Evolutionary conservation across 2,329 filamentous ascomycete species (phyloP).

Genomic region (Atkinsonella texensis): DNA sequence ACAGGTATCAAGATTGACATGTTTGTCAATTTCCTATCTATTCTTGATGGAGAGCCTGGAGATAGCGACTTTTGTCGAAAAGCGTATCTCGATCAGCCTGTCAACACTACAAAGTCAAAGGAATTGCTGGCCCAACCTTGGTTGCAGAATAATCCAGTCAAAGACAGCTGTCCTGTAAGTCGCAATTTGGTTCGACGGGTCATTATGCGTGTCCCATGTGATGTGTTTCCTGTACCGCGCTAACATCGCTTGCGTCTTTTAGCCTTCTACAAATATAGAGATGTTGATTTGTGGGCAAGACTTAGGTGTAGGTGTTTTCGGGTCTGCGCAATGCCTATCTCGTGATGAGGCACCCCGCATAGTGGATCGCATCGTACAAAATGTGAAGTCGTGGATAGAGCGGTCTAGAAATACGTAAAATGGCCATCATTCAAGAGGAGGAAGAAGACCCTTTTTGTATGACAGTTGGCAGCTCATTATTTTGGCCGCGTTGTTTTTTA

Average conservation of each 20-base stretch:
- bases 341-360: slow-evolving; percentile 14
- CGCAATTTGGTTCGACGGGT: background rate
- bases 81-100: background rate
- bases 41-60: slow-evolving; percentile 17
- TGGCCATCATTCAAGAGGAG: too few relatives aligned
- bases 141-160: slow-evolving; percentile 13
- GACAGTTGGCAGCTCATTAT: too few relatives aligned
- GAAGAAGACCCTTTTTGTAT: too few relatives aligned
- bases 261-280: slow-evolving; percentile 30
- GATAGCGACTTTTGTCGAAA: background rate
- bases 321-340: slow-evolving; percentile 17
- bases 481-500: too few relatives aligned
- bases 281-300: slow-evolving; percentile 19
- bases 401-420: too few relatives aligned
- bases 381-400: too few relatives aligned
- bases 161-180: slow-evolving; percentile 18
- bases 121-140: slow-evolving; percentile 6
- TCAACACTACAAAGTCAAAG: background rate
- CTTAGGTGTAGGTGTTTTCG: slow-evolving; percentile 30
- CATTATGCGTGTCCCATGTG: background rate
- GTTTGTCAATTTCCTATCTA: slow-evolving; percentile 71
- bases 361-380: slow-evolving; percentile 14
- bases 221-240: background rate
- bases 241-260: background rate
- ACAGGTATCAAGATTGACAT: slow-evolving; percentile 57